Conservation (phyloP, 2,329 filamentous ascomycete genomes). For the Bisporella sp. region DNA sequence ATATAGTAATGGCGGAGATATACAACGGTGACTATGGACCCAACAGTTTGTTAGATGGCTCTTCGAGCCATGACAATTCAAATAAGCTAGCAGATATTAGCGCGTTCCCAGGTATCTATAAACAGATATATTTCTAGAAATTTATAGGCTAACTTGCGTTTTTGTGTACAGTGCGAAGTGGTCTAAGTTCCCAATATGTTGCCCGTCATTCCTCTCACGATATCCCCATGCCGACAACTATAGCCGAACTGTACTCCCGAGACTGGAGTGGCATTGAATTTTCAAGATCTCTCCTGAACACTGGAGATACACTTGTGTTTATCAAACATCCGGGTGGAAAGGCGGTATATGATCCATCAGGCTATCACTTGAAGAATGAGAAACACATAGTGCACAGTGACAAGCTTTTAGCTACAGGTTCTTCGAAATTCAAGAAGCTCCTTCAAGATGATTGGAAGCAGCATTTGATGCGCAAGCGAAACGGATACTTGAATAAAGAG, state of each 20-base stretch:
- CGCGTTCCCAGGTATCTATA: too few relatives aligned
- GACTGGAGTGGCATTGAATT: slow-evolving; percentile 14
- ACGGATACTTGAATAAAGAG: slow-evolving; percentile 13
- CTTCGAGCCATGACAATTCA: too few relatives aligned
- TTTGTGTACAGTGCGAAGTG: too few relatives aligned
- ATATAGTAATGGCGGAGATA: too few relatives aligned
- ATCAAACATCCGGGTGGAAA: slow-evolving; percentile 30
- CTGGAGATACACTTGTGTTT: slow-evolving; percentile 39
- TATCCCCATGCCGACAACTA: too few relatives aligned
- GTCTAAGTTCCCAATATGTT: too few relatives aligned
- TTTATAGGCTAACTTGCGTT: too few relatives aligned
- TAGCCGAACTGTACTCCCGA: not conserved
- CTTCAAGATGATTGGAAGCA: slow-evolving; percentile 35
- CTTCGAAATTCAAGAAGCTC: slow-evolving; percentile 39
- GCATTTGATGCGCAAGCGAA: slow-evolving; percentile 31
- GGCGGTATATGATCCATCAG: slow-evolving; percentile 16
- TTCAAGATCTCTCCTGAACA: slow-evolving; percentile 11
- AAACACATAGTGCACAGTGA: slow-evolving; percentile 39
- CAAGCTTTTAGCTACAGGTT: slow-evolving; percentile 39
- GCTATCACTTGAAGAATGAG: slow-evolving; percentile 22
- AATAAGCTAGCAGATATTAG: too few relatives aligned
- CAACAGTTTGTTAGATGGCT: too few relatives aligned
- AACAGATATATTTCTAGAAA: too few relatives aligned
- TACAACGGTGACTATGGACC: too few relatives aligned
- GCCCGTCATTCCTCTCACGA: too few relatives aligned